Base-by-base conservation (phyloP, 2,329 filamentous ascomycete species). In the Cladosporium halotolerans region DNA sequence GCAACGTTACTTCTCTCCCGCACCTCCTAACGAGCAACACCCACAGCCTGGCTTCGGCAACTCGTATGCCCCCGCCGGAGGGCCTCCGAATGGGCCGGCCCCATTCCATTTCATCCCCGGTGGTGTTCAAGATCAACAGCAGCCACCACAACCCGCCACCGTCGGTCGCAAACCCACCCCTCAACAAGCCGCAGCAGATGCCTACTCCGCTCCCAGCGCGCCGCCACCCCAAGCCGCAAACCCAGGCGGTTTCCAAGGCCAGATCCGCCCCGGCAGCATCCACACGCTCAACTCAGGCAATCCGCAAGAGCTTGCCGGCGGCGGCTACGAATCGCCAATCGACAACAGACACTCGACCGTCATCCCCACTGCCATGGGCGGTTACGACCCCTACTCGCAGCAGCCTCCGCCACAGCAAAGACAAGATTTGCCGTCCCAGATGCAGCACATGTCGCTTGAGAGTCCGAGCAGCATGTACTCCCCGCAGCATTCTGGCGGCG, bases 251-350 rank as follows among this genome's bases (percentile, higher is more conserved):
- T 67, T 67, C 45, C 64, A 66, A 66, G 59, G 57, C 61, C 72
- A 60, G 69, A 75, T 64, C 59, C 58, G 66, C 44, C 68, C 68
- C 9, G 67, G 60, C 54, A 70, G 54, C 62, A 72, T 64, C 65
- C 70, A 66, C 60, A 69, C 67, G 0, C 63, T 68, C 10, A 69
- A 69, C 57, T 63, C 60, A 45, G 69, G 68, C 18, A 66, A 69
- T 43, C 75, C 75, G 4, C 75, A 77, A 55, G 75, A 78, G 60
- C 66, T 78, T 14, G 70, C 73, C 14, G 74, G 73, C 4, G 67
- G 70, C 9, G 70, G 72, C 23, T 76, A 72, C 55, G 74, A 77
- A 57, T 74, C 72, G 7, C 75, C 75, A 1, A 60, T 74, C 3
- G 74, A 76, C 57, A 71, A 70, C 55, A 64, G 73, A 10, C 70